phyloP scores from a whole-genome alignment of 805 yeast genomes.

The Jamesozyma hellenica region DNA sequence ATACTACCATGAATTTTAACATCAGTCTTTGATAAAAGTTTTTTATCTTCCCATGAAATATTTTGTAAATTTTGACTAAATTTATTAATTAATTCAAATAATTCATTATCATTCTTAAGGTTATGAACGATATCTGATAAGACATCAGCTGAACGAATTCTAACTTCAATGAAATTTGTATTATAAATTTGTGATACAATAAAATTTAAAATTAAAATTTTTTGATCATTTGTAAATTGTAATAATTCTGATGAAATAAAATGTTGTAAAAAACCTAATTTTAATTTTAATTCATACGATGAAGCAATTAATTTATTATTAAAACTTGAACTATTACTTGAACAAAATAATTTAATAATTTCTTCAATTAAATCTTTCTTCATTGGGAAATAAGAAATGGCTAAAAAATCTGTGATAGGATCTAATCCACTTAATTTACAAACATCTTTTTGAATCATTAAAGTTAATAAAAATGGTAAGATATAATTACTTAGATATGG shows the following conservation, averaged over 20 bases:
- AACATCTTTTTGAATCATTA: conserved; percentile 70
- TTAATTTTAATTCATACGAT: conserved; percentile 56
- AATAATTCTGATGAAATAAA: conserved; percentile 63
- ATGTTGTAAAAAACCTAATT: conserved; percentile 63
- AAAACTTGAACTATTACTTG: too few species aligned
- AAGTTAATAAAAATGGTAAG: conserved; percentile 57
- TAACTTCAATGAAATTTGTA: conserved; percentile 60
- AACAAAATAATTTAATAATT: neutral
- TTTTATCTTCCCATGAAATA: conserved; percentile 24
- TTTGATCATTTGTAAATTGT: conserved; percentile 39
- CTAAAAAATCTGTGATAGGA: conserved; percentile 39
- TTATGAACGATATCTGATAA: conserved; percentile 75
- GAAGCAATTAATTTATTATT: conserved; percentile 17
- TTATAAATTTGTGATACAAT: conserved; percentile 43
- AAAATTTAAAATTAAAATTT: conserved; percentile 39
- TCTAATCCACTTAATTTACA: conserved; percentile 58
- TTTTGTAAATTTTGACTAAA: conserved; percentile 30
- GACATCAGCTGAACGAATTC: conserved; percentile 64
- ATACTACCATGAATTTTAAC: conserved; percentile 72
- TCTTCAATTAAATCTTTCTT: conserved; percentile 17
- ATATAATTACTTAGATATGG: conserved; percentile 43
- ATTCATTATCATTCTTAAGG: conserved; percentile 35
- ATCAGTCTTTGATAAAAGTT: conserved; percentile 32
- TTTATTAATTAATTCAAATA: conserved; percentile 32
- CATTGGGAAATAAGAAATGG: conserved; percentile 41